Evolutionary conservation across 192 early-diverging fungal genomes (phyloP).

Genomic region (Coemansia biformis): DNA sequence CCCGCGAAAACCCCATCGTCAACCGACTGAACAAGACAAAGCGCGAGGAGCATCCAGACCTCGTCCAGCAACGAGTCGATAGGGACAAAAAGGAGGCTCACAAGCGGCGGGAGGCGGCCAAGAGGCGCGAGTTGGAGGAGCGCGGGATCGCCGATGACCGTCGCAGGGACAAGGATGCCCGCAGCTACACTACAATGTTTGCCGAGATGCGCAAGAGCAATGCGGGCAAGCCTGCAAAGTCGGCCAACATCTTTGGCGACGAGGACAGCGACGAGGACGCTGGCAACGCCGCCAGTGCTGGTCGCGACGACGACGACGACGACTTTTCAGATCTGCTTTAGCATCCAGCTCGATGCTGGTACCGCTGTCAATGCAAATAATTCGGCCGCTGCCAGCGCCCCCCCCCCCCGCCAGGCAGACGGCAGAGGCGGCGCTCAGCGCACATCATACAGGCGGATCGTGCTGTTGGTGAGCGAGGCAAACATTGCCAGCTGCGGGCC

Average conservation of each 20-base stretch:
- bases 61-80: conserved; percentile 66
- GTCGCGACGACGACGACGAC: conserved; percentile 1
- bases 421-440: conserved; percentile 6
- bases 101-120: neutral
- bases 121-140: conserved; percentile 43
- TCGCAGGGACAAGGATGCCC: conserved; percentile 29
- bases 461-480: conserved; percentile 22
- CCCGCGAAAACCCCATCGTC: conserved; percentile 75
- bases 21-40: conserved; percentile 96
- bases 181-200: conserved; percentile 45
- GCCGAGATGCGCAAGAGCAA: conserved; percentile 35
- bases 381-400: too few species aligned
- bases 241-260: conserved; percentile 25
- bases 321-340: conserved; percentile 14
- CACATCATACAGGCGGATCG: conserved; percentile 34
- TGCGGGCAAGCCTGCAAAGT: conserved; percentile 2
- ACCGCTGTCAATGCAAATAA: neutral
- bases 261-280: conserved; percentile 11
- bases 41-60: conserved; percentile 67
- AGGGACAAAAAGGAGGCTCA: conserved; percentile 41
- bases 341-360: too few species aligned
- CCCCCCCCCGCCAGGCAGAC: too few species aligned
- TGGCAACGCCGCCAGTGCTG: neutral
- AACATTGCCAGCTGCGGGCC: conserved; percentile 7
- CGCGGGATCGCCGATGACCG: conserved; percentile 31